These are phyloP conservation scores for Eucommia ulmoides DNA, from an alignment of 257 asterid species.

Conservation along the genomic window DNA sequence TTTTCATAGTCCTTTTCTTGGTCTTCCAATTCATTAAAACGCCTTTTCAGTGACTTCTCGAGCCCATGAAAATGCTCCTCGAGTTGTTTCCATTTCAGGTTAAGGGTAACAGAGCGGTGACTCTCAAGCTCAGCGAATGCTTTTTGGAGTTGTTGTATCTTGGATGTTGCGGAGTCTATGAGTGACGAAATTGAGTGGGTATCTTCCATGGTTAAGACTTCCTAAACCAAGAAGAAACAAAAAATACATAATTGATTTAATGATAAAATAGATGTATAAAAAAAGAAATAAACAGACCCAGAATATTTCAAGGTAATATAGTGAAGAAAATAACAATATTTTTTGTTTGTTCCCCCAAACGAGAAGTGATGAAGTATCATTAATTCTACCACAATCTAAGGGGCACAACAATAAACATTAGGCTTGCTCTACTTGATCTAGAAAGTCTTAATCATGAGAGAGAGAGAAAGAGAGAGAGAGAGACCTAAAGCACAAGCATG, in stretches of 20 bases:
- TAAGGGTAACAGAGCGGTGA: constrained; percentile 80
- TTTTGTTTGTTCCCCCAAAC: not conserved
- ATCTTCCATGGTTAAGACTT: constrained; percentile 57
- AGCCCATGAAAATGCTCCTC: constrained; percentile 94
- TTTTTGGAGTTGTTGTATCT: constrained; percentile 81
- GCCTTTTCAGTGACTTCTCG: constrained; percentile 89
- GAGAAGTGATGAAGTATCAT: not conserved
- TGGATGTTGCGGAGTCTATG: constrained; percentile 72
- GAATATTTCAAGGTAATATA: not conserved
- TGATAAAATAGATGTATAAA: not conserved
- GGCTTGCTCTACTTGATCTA: too few species aligned
- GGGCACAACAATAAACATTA: not conserved
- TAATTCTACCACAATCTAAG: not conserved
- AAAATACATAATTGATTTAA: constrained; percentile 3
- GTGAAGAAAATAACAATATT: not conserved
- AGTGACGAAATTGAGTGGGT: constrained; percentile 40
- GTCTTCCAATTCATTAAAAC: constrained; percentile 85
- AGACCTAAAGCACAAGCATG: too few species aligned
- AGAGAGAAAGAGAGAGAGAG: too few species aligned
- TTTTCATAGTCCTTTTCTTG: constrained; percentile 83
- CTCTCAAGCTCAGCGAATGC: constrained; percentile 96
- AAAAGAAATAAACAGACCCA: not conserved
- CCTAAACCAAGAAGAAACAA: constrained; percentile 8
- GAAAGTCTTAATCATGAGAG: too few species aligned
- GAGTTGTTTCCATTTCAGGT: constrained; percentile 90